A percentile compares a stretch with the other conserved stretches of the same genome.
phyloP scores from a whole-genome alignment of 140 eudicot species.

The Anethum foeniculum region DNA sequence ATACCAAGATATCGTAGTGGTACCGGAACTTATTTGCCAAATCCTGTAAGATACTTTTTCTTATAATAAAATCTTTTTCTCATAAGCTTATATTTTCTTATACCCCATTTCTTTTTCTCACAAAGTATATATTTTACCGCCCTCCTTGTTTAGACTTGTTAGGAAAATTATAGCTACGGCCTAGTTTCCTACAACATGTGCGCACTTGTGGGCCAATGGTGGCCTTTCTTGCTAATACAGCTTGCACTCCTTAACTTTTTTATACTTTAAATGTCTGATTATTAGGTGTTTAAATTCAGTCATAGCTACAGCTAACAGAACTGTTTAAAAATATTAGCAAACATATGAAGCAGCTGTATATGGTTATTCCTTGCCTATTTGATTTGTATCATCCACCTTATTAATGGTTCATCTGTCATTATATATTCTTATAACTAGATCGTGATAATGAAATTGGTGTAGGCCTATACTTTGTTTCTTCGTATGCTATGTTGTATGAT shows the following conservation, averaged over 20 bases:
- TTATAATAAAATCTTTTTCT: not conserved
- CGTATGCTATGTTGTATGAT: not conserved
- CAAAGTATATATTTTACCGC: not conserved
- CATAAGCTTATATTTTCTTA: not conserved
- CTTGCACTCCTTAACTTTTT: not conserved
- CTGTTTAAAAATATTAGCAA: not conserved
- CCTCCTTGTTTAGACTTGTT: constrained; percentile 2
- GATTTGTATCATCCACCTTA: not conserved
- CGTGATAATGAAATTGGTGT: not conserved
- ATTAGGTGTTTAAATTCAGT: not conserved
- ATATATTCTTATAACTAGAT: not conserved
- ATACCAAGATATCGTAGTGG: constrained; percentile 88
- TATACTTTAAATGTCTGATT: not conserved
- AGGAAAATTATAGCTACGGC: not conserved
- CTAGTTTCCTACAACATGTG: not conserved
- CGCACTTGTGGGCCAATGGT: not conserved
- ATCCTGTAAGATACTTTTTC: constrained; percentile 53
- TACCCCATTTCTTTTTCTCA: not conserved
- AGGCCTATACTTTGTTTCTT: not conserved
- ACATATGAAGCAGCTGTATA: not conserved
- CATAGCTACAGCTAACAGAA: not conserved
- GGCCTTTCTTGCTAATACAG: not conserved
- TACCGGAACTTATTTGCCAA: constrained; percentile 92
- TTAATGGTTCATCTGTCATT: not conserved
- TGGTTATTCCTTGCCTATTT: not conserved